Evolutionary conservation across 352 stramenopile species (phyloP).

Genomic region (Phytophthora sojae): DNA sequence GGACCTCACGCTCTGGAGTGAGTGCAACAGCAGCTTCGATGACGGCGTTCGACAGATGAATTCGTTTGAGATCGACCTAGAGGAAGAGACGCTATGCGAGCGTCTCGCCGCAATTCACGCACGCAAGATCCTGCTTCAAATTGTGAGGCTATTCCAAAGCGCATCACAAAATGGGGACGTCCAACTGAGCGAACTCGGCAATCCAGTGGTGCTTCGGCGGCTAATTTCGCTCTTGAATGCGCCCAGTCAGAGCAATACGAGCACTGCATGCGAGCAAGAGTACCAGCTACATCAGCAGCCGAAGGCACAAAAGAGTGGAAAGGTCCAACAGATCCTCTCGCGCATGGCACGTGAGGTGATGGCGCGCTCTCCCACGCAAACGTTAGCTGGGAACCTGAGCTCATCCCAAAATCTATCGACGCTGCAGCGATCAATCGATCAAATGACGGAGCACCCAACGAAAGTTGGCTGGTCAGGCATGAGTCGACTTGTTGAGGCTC

Average conservation of each 20-base stretch:
- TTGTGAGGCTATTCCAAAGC: slow-evolving; percentile 63
- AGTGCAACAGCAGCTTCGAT: slow-evolving; percentile 71
- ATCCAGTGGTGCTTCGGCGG: slow-evolving; percentile 71
- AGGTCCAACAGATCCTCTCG: slow-evolving; percentile 73
- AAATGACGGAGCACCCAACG: slow-evolving; percentile 17
- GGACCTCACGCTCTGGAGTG: slow-evolving; percentile 68
- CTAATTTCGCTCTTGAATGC: slow-evolving; percentile 63
- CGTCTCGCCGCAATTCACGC: slow-evolving; percentile 70
- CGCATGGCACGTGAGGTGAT: slow-evolving; percentile 60
- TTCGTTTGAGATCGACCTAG: slow-evolving; percentile 65
- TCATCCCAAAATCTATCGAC: slow-evolving; percentile 62
- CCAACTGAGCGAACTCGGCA: slow-evolving; percentile 62
- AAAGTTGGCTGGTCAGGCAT: slow-evolving; percentile 33
- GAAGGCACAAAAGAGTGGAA: slow-evolving; percentile 38
- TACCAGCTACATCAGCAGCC: slow-evolving; percentile 31
- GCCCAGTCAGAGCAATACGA: slow-evolving; percentile 12
- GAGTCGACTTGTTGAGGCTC: slow-evolving; percentile 38
- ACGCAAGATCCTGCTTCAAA: slow-evolving; percentile 70
- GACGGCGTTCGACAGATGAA: slow-evolving; percentile 69
- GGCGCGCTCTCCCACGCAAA: slow-evolving; percentile 43
- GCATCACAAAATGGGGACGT: slow-evolving; percentile 34
- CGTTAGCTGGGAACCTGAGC: slow-evolving; percentile 59
- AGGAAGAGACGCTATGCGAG: slow-evolving; percentile 68
- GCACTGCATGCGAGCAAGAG: neutral
- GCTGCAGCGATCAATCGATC: slow-evolving; percentile 62